Evolutionary conservation across 2,329 filamentous ascomycete species (phyloP).

Genomic region (Lecanicillium sp.): DNA sequence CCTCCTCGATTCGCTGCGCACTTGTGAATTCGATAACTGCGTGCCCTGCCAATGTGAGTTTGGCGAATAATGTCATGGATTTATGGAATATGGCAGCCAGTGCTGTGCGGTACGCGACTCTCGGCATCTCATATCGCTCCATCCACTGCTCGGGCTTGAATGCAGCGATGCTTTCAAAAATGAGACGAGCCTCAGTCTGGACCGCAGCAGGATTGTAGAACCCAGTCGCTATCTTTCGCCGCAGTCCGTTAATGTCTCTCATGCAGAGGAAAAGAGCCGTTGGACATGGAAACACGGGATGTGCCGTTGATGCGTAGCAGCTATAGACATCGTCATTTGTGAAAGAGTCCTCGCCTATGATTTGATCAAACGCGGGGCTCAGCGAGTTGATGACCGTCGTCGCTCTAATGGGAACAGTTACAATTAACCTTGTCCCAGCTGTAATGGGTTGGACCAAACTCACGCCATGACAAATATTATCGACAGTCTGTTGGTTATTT

Average conservation of each 20-base stretch:
- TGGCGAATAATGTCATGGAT: not conserved
- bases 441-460: not conserved
- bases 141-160: not conserved
- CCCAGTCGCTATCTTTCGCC: not conserved
- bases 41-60: not conserved
- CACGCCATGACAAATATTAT: not conserved
- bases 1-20: not conserved
- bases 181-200: not conserved
- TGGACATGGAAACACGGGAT: not conserved
- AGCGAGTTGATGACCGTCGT: not conserved
- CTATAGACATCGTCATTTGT: not conserved
- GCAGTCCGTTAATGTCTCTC: not conserved
- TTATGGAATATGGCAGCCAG: not conserved
- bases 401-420: not conserved
- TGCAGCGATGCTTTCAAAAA: not conserved
- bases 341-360: not conserved
- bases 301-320: not conserved
- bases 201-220: not conserved
- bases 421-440: too few species aligned
- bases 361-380: not conserved
- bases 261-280: slow-evolving; percentile 4
- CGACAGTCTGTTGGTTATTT: not conserved
- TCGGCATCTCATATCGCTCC: not conserved
- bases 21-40: not conserved
- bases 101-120: not conserved